A percentile compares a stretch with the other conserved stretches of the same genome.
Evolutionary conservation across 2,329 filamentous ascomycete genomes (phyloP).

Genomic region (Diaporthe australafricana): DNA sequence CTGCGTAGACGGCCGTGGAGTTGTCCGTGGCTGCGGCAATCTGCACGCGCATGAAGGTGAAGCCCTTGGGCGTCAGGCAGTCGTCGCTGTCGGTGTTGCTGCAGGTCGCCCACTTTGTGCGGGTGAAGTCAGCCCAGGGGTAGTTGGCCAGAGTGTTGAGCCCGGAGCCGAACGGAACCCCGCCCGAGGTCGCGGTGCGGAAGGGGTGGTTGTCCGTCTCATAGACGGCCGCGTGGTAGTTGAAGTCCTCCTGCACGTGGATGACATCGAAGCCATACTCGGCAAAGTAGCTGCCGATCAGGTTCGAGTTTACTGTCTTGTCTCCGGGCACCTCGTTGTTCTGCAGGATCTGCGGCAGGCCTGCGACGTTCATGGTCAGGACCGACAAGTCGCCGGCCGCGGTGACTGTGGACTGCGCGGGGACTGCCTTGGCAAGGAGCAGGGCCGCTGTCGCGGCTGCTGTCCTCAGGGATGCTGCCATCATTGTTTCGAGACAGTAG

Average conservation of each 20-base stretch:
- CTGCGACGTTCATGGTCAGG: conserved; percentile 70
- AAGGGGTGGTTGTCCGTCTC: conserved; percentile 68
- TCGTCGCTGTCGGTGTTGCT: conserved; percentile 66
- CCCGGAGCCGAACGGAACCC: conserved; percentile 71
- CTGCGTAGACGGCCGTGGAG: conserved; percentile 62
- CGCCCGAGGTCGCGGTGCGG: conserved; percentile 74
- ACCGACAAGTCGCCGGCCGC: conserved; percentile 57
- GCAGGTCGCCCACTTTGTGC: conserved; percentile 70
- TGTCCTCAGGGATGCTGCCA: conserved; percentile 9
- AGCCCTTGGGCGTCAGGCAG: conserved; percentile 77
- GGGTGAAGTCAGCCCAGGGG: conserved; percentile 65
- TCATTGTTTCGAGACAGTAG: not conserved
- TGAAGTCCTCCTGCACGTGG: conserved; percentile 77
- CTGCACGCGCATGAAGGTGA: conserved; percentile 72
- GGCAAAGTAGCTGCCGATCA: conserved; percentile 68
- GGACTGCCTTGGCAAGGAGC: conserved; percentile 17
- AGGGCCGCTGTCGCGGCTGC: conserved; percentile 28
- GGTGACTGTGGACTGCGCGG: not conserved
- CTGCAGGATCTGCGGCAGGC: conserved; percentile 67
- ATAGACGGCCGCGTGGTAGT: conserved; percentile 75
- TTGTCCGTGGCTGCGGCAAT: conserved; percentile 51
- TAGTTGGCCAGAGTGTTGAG: conserved; percentile 73
- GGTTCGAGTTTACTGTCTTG: conserved; percentile 67
- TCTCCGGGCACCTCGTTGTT: conserved; percentile 71
- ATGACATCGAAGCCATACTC: conserved; percentile 71